These are phyloP conservation scores for Fusarium sp. DNA, from an alignment of 2,329 filamentous ascomycete species.

Conservation along the genomic window DNA sequence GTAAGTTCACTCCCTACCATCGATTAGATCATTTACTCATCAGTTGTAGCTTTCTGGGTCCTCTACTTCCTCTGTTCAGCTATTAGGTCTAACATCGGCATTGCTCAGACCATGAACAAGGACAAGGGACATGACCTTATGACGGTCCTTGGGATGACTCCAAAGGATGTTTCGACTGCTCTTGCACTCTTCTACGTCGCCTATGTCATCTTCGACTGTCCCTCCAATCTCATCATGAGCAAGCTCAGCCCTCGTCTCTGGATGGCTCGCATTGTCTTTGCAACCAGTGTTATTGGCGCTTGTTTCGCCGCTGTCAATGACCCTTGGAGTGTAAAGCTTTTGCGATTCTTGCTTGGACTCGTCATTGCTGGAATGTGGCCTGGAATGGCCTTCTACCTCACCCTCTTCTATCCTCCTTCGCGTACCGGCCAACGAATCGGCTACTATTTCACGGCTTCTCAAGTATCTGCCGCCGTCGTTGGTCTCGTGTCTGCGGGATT, in stretches of 20 bases:
- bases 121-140: conserved; percentile 78
- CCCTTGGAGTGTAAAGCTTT: conserved; percentile 88
- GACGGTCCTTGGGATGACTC: conserved; percentile 73
- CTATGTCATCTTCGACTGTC: conserved; percentile 90
- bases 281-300: conserved; percentile 84
- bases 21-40: background rate
- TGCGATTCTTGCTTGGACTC: conserved; percentile 84
- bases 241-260: conserved; percentile 85
- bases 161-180: conserved; percentile 84
- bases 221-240: conserved; percentile 90
- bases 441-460: conserved; percentile 88
- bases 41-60: conserved; percentile 77
- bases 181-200: conserved; percentile 91
- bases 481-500: conserved; percentile 91
- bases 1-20: conserved; percentile 47
- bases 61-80: conserved; percentile 94
- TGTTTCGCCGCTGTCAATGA: conserved; percentile 85
- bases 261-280: conserved; percentile 92
- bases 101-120: conserved; percentile 94
- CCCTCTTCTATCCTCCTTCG: conserved; percentile 89
- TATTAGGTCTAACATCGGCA: conserved; percentile 89
- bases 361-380: conserved; percentile 97
- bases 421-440: conserved; percentile 89
- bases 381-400: conserved; percentile 92
- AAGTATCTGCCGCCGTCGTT: conserved; percentile 89